Conservation (phyloP, 306 rosid genomes). For the Medicago lupulina region DNA sequence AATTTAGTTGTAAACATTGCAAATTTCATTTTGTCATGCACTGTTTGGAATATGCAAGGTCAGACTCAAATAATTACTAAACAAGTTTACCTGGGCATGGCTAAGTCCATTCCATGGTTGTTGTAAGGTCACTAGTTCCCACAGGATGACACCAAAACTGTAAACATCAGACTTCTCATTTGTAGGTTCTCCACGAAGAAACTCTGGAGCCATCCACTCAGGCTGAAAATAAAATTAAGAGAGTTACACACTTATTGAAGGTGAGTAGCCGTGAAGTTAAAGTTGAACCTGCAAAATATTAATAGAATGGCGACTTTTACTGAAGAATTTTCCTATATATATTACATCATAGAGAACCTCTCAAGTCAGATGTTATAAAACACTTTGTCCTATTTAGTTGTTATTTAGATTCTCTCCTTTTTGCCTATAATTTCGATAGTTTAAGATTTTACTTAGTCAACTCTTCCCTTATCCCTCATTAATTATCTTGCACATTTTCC, state of each 20-base stretch:
- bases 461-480: not conserved
- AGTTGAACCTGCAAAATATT: slow-evolving; percentile 61
- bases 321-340: slow-evolving; percentile 30
- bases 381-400: too few species aligned
- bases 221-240: slow-evolving; percentile 85
- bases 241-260: slow-evolving; percentile 59
- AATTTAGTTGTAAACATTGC: not conserved
- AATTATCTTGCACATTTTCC: not conserved
- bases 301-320: slow-evolving; percentile 49
- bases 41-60: slow-evolving; percentile 16
- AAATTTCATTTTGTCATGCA: slow-evolving; percentile 37
- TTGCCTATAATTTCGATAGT: not conserved
- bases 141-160: slow-evolving; percentile 91
- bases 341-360: slow-evolving; percentile 7
- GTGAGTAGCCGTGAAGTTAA: slow-evolving; percentile 53
- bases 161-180: slow-evolving; percentile 94
- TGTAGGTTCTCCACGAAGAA: slow-evolving; percentile 97
- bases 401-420: too few species aligned
- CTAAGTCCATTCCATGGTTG: slow-evolving; percentile 96
- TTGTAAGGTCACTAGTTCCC: slow-evolving; percentile 91
- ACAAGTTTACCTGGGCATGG: slow-evolving; percentile 78
- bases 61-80: too few species aligned
- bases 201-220: slow-evolving; percentile 99
- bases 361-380: not conserved
- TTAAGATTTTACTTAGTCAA: not conserved